A percentile compares a stretch with the other conserved stretches of the same genome.
phyloP scores from a whole-genome alignment of 352 stramenopile genomes.

The Globisporangium barbulae region DNA sequence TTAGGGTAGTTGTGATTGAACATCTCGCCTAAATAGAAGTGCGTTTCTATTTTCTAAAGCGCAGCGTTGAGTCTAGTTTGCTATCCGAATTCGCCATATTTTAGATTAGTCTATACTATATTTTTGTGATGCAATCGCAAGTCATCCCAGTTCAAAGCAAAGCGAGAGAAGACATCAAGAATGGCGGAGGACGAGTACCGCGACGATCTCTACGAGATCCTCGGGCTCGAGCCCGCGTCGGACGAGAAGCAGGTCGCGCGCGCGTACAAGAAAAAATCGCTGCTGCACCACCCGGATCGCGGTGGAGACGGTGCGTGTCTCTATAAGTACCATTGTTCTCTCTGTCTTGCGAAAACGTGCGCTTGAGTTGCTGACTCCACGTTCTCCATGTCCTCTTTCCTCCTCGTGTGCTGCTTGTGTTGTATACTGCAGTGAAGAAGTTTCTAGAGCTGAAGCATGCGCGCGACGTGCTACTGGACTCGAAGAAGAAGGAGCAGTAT shows the following conservation, averaged over 20 bases:
- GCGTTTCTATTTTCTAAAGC: neutral
- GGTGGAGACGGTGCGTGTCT: conserved; percentile 60
- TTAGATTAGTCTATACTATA: neutral
- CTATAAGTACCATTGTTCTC: neutral
- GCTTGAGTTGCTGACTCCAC: neutral
- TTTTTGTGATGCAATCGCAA: no score
- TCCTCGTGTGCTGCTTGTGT: neutral
- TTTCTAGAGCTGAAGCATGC: conserved; percentile 80
- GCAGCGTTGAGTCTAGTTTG: neutral
- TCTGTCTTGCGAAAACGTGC: neutral
- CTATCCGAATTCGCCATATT: neutral
- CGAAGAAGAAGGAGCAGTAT: conserved; percentile 79
- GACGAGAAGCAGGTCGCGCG: conserved; percentile 70
- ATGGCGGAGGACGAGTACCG: conserved; percentile 37
- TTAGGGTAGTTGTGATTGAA: conserved; percentile 26
- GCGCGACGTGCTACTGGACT: conserved; percentile 70
- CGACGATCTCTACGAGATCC: conserved; percentile 69
- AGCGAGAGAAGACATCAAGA: neutral
- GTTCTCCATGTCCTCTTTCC: neutral
- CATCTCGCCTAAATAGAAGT: conserved; percentile 8
- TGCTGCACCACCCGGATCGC: conserved; percentile 75
- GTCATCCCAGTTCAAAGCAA: neutral
- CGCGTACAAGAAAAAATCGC: conserved; percentile 82
- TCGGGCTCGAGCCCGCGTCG: conserved; percentile 62
- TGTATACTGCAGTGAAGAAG: conserved; percentile 52